Conservation (phyloP, 2,329 filamentous ascomycete genomes). For the Penicillium sp. region DNA sequence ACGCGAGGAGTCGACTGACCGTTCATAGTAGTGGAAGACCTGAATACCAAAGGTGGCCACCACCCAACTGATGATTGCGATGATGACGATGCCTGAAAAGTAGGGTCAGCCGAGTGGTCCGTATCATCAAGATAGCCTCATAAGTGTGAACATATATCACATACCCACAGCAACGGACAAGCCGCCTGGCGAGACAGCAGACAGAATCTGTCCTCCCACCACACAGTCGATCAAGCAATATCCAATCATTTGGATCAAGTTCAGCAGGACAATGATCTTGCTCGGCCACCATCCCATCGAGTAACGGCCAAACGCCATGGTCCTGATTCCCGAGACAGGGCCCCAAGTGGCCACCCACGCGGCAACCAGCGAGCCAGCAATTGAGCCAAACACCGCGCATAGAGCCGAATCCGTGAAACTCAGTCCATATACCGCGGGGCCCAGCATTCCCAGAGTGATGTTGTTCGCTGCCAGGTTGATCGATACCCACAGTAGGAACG, state of each 20-base stretch:
- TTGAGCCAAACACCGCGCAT: conserved; percentile 59
- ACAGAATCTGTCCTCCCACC: conserved; percentile 68
- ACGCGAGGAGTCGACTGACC: conserved; percentile 40
- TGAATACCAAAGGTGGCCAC: conserved; percentile 69
- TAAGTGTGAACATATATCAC: conserved; percentile 8
- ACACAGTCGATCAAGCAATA: conserved; percentile 67
- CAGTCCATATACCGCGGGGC: conserved; percentile 60
- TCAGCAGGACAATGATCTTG: conserved; percentile 64
- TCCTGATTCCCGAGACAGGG: conserved; percentile 62
- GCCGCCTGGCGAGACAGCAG: conserved; percentile 61
- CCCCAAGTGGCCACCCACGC: conserved; percentile 66
- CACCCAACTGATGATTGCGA: conserved; percentile 63
- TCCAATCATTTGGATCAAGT: conserved; percentile 63
- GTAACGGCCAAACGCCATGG: conserved; percentile 63
- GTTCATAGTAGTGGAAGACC: conserved; percentile 69
- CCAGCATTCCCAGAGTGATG: conserved; percentile 65
- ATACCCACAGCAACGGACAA: conserved; percentile 64
- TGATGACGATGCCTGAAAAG: conserved; percentile 58
- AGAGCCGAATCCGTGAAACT: conserved; percentile 60
- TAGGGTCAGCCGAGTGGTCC: conserved; percentile 7
- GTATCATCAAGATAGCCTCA: too few species aligned
- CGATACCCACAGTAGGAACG: conserved; percentile 62
- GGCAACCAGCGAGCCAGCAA: conserved; percentile 57
- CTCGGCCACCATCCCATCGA: conserved; percentile 68
- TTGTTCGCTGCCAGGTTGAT: conserved; percentile 66